Conservation (phyloP, 371 early-diverging fungal species). For the Mucor saturninus region DNA sequence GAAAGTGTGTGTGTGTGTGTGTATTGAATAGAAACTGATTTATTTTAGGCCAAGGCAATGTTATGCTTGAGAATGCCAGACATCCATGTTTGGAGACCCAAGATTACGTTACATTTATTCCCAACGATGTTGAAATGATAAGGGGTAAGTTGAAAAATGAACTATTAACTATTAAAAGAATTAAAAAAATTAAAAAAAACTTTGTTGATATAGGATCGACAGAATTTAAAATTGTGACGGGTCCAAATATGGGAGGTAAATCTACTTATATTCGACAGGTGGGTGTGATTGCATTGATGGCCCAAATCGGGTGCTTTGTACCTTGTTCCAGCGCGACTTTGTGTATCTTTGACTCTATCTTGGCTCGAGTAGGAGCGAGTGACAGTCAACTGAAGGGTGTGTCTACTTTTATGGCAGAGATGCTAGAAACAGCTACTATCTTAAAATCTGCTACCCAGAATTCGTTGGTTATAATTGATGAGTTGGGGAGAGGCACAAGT, state of each 20-base stretch:
- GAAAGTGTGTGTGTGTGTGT: too few species aligned
- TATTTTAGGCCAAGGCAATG: constrained; percentile 60
- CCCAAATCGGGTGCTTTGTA: constrained; percentile 98
- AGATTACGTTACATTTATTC: constrained; percentile 90
- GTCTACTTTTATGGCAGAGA: constrained; percentile 99
- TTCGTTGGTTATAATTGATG: constrained; percentile 98
- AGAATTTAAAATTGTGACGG: constrained; percentile 86
- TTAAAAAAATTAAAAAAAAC: background rate
- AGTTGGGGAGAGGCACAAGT: constrained; percentile 98
- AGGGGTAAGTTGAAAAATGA: constrained; percentile 48
- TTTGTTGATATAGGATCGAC: constrained; percentile 42
- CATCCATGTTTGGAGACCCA: constrained; percentile 97
- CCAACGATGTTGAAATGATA: constrained; percentile 85
- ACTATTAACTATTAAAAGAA: too few species aligned
- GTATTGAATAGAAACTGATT: background rate
- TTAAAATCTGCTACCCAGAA: constrained; percentile 78
- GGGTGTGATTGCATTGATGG: constrained; percentile 94
- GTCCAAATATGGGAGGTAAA: constrained; percentile 98
- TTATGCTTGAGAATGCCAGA: constrained; percentile 72
- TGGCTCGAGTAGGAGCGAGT: constrained; percentile 96
- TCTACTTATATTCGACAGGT: constrained; percentile 96
- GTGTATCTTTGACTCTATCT: constrained; percentile 90
- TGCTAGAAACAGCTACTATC: constrained; percentile 97
- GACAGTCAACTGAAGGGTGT: constrained; percentile 94
- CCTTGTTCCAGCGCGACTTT: constrained; percentile 87